Evolutionary conservation across 2,329 filamentous ascomycete genomes (phyloP).

Genomic region (Sphaerostilbella broomeana): DNA sequence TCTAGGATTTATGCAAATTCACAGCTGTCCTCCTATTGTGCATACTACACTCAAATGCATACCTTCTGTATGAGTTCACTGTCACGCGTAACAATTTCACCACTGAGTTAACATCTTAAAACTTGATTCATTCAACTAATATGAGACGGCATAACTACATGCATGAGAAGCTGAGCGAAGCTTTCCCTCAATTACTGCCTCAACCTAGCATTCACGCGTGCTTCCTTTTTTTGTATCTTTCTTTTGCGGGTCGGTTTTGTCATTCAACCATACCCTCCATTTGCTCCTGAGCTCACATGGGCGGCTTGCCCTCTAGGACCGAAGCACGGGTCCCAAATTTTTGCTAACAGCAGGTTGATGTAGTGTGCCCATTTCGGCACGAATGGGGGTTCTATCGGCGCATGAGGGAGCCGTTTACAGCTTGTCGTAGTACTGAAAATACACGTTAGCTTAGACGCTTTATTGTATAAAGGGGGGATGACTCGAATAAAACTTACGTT

Average conservation of each 20-base stretch:
- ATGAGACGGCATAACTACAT: conserved; percentile 39
- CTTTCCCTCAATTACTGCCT: conserved; percentile 33
- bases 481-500: conserved; percentile 64
- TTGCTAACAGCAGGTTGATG: conserved; percentile 34
- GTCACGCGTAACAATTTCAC: conserved; percentile 23
- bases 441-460: conserved; percentile 18
- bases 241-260: conserved; percentile 21
- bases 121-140: conserved; percentile 33
- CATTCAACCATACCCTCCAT: conserved; percentile 21
- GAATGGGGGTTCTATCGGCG: conserved; percentile 40
- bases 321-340: conserved; percentile 25
- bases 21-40: no score
- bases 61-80: not conserved
- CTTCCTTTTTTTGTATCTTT: conserved; percentile 27
- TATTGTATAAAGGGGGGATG: not conserved
- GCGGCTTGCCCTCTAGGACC: conserved; percentile 19
- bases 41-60: no score
- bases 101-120: no score
- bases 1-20: no score
- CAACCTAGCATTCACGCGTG: conserved; percentile 27
- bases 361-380: conserved; percentile 36
- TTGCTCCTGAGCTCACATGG: conserved; percentile 18
- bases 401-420: conserved; percentile 59
- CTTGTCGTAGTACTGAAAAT: conserved; percentile 89
- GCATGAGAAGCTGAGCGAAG: conserved; percentile 31